Evolutionary conservation across 2,329 filamentous ascomycete species (phyloP).

Genomic region (Rosellinia necatrix): DNA sequence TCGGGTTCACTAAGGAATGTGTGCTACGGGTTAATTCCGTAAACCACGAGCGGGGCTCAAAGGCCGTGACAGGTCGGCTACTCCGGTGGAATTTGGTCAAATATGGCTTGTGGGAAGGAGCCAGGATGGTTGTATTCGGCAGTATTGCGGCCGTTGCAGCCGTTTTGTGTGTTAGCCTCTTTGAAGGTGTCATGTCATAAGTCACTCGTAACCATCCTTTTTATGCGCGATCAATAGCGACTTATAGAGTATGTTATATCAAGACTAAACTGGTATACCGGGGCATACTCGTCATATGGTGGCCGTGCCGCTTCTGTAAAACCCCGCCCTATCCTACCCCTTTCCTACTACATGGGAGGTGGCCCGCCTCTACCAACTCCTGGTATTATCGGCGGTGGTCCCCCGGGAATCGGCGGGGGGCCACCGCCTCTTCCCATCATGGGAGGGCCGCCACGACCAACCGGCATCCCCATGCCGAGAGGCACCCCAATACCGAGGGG

Average conservation of each 20-base stretch:
- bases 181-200: slow-evolving; percentile 42
- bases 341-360: slow-evolving; percentile 22
- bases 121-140: slow-evolving; percentile 62
- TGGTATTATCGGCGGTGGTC: slow-evolving; percentile 18
- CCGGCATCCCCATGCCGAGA: slow-evolving; percentile 13
- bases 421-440: slow-evolving; percentile 24
- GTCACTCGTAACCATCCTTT: neutral
- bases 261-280: neutral
- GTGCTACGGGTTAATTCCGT: slow-evolving; percentile 34
- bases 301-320: too few relatives aligned
- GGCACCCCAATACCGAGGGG: slow-evolving; percentile 26
- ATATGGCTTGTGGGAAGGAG: slow-evolving; percentile 51
- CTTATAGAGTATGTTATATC: slow-evolving; percentile 5
- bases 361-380: slow-evolving; percentile 27
- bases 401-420: slow-evolving; percentile 14
- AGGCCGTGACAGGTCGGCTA: slow-evolving; percentile 42
- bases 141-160: slow-evolving; percentile 61
- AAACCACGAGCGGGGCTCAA: slow-evolving; percentile 27
- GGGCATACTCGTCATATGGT: neutral
- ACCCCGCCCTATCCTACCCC: too few relatives aligned
- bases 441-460: slow-evolving; percentile 31
- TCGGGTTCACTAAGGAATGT: slow-evolving; percentile 69
- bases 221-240: neutral
- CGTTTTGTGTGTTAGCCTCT: slow-evolving; percentile 56
- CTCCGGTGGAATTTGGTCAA: slow-evolving; percentile 38